Percentiles rank a stretch among this genome's conserved stretches.
phyloP scores from a whole-genome alignment of 108 stramenopile species.

The Nannochloropsis oceanica region DNA sequence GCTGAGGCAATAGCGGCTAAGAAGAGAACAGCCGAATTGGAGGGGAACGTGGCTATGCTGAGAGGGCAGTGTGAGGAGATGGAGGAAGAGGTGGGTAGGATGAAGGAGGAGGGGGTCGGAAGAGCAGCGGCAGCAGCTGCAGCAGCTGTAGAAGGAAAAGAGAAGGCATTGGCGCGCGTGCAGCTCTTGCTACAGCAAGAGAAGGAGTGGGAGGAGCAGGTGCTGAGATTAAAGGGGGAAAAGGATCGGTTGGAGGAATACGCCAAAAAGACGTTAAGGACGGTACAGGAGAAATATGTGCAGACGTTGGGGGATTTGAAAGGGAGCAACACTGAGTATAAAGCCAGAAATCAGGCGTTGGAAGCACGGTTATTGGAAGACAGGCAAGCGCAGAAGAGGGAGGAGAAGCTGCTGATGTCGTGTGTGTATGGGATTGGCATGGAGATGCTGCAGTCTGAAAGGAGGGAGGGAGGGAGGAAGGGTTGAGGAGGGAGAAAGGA shows the following conservation, averaged over 20 bases:
- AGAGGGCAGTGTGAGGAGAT: conserved; percentile 22
- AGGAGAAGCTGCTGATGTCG: conserved; percentile 67
- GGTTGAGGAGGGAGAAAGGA: too few species aligned
- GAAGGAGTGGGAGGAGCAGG: conserved; percentile 50
- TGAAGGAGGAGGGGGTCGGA: conserved; percentile 6
- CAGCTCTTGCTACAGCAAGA: background rate
- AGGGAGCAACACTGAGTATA: conserved; percentile 59
- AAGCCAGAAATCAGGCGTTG: conserved; percentile 17
- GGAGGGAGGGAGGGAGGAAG: too few species aligned
- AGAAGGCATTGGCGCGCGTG: background rate
- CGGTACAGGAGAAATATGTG: conserved; percentile 84
- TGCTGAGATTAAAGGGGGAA: conserved; percentile 59
- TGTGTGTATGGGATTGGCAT: conserved; percentile 78
- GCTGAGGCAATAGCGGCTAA: conserved; percentile 21
- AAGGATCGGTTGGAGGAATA: conserved; percentile 82
- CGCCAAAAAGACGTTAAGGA: conserved; percentile 73
- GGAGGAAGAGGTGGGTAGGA: conserved; percentile 26
- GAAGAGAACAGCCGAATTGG: conserved; percentile 13
- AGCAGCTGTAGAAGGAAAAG: background rate
- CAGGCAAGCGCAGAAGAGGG: conserved; percentile 67
- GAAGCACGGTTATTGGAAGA: conserved; percentile 45
- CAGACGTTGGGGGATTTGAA: conserved; percentile 72
- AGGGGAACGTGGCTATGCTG: background rate
- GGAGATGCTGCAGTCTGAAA: conserved; percentile 58
- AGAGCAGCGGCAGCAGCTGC: background rate